Base-by-base conservation (phyloP, 1,284 basidiomycete genomes). In the Boletellus sp. region DNA sequence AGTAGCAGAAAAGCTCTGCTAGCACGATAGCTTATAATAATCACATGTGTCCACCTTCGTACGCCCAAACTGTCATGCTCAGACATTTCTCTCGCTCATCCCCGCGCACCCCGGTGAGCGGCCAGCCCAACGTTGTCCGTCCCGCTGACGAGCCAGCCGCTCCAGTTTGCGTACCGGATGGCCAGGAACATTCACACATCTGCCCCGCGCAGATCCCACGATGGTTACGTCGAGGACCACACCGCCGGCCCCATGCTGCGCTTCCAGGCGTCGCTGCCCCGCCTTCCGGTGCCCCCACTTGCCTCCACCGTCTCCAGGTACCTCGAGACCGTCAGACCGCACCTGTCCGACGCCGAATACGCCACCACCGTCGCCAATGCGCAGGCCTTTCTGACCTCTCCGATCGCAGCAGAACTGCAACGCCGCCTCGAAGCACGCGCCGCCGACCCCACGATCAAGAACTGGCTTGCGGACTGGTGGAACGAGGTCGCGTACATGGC, bases 401-500 rank as follows among this genome's bases (percentile, higher is more conserved):
- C 85, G 1, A 80, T 85, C 51, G 83, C 86, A 8, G 78, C 80
- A 39, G 81, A 84, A 53, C 80, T 98, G n/a, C 95, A 98, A 72
- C 70, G 76, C 51, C 78, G 96, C 5, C 78, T 98, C 37, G 76
- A 92, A 64, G 77, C 80, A 26, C 82, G 94, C 5, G 91, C 92
- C 0, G 71, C 75, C 0, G 77, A 81, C n/a, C 76, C 80, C 0
- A 68, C 68, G 15, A 71, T 73, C 47, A 82, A 82, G 60, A 95
- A 80, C 74, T 99, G 96, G 96, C 79, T 99, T 32, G 80, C 81
- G 50, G 93, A 97, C 52, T 99, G 96, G 96, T 99, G 96, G 96
- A 97, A 98, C 71, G 92, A 97, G 39, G 81, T 72, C 10, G 95
- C 94, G 22, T 91, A 91, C 66, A 88, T 91, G 85, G 85, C 74